Conservation (phyloP, 495 filamentous ascomycete species). For the Xylaria grammica region DNA sequence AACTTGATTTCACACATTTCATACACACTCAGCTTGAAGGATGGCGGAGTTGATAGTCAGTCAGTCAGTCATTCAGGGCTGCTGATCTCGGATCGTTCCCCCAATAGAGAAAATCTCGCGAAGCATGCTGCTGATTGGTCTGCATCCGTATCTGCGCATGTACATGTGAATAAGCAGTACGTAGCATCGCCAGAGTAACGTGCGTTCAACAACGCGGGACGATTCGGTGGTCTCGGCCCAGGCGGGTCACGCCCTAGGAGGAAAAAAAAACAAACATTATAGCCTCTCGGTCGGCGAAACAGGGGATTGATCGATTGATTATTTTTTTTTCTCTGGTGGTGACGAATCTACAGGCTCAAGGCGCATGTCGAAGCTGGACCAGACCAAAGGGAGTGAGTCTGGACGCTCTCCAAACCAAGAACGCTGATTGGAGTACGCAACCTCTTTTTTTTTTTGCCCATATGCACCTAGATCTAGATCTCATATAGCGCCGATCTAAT, state of each 20-base stretch:
- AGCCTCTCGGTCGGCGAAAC: conserved; percentile 5
- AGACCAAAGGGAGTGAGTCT: background rate
- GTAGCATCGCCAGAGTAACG: background rate
- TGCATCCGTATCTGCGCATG: background rate
- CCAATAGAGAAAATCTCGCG: background rate
- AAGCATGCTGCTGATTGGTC: conserved; percentile 9
- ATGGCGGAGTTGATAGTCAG: background rate
- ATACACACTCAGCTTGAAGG: no score
- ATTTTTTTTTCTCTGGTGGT: background rate
- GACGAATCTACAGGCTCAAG: background rate
- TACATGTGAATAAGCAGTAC: background rate
- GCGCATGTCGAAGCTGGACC: conserved; percentile 1
- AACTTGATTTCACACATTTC: no score
- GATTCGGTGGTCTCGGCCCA: conserved; percentile 16
- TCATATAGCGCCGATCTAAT: conserved; percentile 17
- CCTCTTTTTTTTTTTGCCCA: conserved; percentile 9
- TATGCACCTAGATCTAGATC: conserved; percentile 20
- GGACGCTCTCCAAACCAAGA: background rate
- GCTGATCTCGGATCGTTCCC: conserved; percentile 1
- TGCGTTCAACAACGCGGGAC: conserved; percentile 12
- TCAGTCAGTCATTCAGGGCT: no score
- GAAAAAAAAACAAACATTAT: no score
- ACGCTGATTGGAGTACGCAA: conserved; percentile 10
- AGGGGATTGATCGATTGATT: background rate
- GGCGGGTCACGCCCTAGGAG: conserved; percentile 1